Conservation (phyloP, 2,329 filamentous ascomycete species). For the Alternaria atra region DNA sequence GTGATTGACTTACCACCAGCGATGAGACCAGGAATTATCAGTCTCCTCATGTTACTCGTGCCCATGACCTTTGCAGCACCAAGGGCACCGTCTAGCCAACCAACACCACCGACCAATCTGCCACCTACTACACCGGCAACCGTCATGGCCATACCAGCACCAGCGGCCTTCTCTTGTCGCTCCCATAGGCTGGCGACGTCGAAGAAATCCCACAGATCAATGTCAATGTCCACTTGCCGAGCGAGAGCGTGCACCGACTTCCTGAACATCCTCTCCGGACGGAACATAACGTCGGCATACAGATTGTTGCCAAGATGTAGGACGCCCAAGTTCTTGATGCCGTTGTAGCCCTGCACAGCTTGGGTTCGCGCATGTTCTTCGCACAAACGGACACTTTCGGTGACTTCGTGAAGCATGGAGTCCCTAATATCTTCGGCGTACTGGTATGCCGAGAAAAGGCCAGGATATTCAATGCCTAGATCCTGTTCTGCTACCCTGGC, state of each 20-base stretch:
- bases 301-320: constrained; percentile 89
- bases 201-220: constrained; percentile 93
- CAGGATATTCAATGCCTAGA: constrained; percentile 85
- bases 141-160: constrained; percentile 93
- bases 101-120: constrained; percentile 80
- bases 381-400: constrained; percentile 77
- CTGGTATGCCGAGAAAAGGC: constrained; percentile 82
- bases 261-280: constrained; percentile 92
- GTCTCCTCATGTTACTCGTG: constrained; percentile 78
- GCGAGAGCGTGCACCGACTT: constrained; percentile 82
- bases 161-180: constrained; percentile 91
- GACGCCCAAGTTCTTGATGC: constrained; percentile 88
- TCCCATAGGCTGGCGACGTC: constrained; percentile 85
- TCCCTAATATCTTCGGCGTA: constrained; percentile 93
- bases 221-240: constrained; percentile 84
- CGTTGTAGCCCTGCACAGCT: constrained; percentile 81
- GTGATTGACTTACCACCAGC: constrained; percentile 72
- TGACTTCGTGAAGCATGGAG: constrained; percentile 89
- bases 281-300: constrained; percentile 80
- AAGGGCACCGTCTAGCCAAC: constrained; percentile 88
- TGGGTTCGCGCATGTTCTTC: constrained; percentile 85
- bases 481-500: constrained; percentile 77
- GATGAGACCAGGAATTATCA: constrained; percentile 82
- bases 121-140: constrained; percentile 86
- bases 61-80: constrained; percentile 83